These are phyloP conservation scores for Penicillium fuscoglaucum DNA, from an alignment of 2,329 filamentous ascomycete species.

Conservation along the genomic window DNA sequence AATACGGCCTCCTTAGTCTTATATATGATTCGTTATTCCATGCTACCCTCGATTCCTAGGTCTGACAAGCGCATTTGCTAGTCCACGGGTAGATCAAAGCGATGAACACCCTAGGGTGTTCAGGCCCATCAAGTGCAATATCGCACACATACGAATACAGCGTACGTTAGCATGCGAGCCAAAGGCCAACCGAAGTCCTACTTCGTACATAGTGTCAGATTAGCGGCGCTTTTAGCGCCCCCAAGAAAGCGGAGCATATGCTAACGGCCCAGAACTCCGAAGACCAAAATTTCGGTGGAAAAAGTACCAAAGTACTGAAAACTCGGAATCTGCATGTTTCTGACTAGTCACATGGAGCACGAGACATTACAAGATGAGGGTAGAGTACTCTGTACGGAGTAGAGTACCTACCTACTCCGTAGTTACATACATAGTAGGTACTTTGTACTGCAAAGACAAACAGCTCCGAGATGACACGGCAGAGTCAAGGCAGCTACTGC, in stretches of 20 bases:
- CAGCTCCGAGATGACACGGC: background rate
- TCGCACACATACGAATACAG: background rate
- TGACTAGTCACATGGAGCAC: conserved; percentile 1
- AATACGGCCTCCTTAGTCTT: background rate
- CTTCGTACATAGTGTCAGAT: background rate
- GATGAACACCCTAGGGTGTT: background rate
- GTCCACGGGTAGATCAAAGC: background rate
- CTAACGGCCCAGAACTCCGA: conserved; percentile 7
- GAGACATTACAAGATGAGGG: background rate
- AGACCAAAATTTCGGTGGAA: background rate
- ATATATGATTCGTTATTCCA: background rate
- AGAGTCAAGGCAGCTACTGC: background rate
- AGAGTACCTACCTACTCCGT: background rate
- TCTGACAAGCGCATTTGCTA: too few relatives aligned
- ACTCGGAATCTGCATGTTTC: background rate
- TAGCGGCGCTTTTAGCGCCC: conserved; percentile 7
- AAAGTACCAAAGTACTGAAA: background rate
- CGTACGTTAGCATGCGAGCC: conserved; percentile 4
- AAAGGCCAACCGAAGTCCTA: background rate
- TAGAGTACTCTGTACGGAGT: background rate
- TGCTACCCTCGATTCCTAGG: background rate
- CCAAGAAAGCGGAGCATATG: conserved; percentile 10
- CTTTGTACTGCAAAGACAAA: background rate
- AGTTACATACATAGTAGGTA: background rate
- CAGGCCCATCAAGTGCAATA: background rate